Conservation (phyloP, 1,284 basidiomycete genomes). For the Papiliotrema terrestris region DNA sequence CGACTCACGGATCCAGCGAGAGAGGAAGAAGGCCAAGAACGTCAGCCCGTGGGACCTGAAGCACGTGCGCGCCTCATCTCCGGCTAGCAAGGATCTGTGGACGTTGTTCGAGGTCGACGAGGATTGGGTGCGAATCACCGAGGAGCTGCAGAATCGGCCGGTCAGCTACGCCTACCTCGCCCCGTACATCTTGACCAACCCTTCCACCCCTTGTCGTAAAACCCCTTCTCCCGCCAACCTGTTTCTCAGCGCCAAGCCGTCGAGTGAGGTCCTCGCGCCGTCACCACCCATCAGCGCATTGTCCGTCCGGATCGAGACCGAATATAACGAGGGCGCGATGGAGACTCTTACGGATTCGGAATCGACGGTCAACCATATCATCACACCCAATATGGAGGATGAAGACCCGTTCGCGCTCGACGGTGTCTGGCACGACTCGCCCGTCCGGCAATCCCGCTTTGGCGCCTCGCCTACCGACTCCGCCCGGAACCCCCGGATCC, state of each 20-base stretch:
- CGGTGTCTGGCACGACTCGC: neutral
- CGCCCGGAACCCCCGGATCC: neutral
- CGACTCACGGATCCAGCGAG: neutral
- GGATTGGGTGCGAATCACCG: slow-evolving; percentile 36
- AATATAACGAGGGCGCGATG: neutral
- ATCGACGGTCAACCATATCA: neutral
- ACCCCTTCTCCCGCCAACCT: neutral
- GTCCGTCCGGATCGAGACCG: neutral
- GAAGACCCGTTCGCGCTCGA: slow-evolving; percentile 1
- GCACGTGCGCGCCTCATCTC: slow-evolving; percentile 1
- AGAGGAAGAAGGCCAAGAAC: neutral
- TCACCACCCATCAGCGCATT: neutral
- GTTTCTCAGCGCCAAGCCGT: neutral
- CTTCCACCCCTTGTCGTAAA: neutral
- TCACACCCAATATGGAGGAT: neutral
- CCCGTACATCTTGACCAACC: neutral
- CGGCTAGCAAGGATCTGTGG: slow-evolving; percentile 37
- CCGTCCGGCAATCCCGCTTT: neutral
- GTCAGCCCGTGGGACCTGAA: neutral
- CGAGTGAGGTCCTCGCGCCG: neutral
- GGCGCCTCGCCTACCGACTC: neutral
- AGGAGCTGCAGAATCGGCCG: neutral
- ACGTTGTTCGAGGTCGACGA: slow-evolving; percentile 17
- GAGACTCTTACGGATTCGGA: neutral
- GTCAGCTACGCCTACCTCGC: neutral